Evolutionary conservation across 176 grass and related monocot genomes (phyloP).

Genomic region (Areca catechu): DNA sequence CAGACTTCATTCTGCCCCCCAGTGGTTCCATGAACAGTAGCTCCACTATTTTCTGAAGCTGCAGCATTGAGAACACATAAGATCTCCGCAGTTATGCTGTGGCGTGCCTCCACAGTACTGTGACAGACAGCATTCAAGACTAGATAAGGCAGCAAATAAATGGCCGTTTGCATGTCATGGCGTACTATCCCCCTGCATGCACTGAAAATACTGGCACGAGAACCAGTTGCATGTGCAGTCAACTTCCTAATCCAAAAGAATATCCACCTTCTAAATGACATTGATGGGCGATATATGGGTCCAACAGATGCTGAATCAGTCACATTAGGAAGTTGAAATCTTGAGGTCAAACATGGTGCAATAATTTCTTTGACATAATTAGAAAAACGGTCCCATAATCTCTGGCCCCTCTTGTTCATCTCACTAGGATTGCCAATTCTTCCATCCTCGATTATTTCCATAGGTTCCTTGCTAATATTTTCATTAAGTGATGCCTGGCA

Average conservation of each 20-base stretch:
- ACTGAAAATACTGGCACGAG: conserved; percentile 72
- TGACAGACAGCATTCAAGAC: conserved; percentile 95
- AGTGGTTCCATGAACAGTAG: conserved; percentile 57
- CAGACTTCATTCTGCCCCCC: conserved; percentile 80
- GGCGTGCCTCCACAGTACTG: conserved; percentile 63
- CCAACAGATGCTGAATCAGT: conserved; percentile 53
- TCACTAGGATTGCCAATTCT: conserved; percentile 20
- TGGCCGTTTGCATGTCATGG: conserved; percentile 85
- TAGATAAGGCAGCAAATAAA: conserved; percentile 86
- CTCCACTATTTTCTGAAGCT: conserved; percentile 75
- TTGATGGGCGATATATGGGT: conserved; percentile 68
- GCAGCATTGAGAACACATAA: conserved; percentile 78
- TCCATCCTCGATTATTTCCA: background rate
- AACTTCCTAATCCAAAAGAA: conserved; percentile 84
- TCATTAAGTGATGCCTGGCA: conserved; percentile 64
- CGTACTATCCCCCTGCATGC: conserved; percentile 85
- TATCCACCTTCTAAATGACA: conserved; percentile 95
- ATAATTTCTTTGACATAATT: conserved; percentile 94
- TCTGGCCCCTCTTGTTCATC: conserved; percentile 63
- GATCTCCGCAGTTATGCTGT: conserved; percentile 87
- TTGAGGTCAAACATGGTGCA: conserved; percentile 90
- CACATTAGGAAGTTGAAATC: conserved; percentile 56
- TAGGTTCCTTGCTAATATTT: conserved; percentile 22
- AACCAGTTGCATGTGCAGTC: conserved; percentile 59
- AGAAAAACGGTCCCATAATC: conserved; percentile 82